Evolutionary conservation across 805 yeast species (phyloP).

Genomic region (Yarrowia alimentaria): DNA sequence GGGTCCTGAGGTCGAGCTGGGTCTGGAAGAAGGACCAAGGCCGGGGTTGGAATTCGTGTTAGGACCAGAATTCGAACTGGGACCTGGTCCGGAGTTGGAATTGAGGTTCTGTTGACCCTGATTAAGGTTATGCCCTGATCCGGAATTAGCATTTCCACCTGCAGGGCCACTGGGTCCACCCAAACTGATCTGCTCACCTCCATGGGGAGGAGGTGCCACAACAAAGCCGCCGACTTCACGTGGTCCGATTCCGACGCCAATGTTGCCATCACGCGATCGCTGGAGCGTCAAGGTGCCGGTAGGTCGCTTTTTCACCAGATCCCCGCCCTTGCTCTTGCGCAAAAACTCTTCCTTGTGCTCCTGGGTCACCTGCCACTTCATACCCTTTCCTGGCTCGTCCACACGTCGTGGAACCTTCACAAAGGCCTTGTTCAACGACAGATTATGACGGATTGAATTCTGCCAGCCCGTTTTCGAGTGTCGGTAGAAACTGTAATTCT

Average conservation of each 20-base stretch:
- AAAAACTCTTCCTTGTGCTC: conserved; percentile 80
- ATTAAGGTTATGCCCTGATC: no score
- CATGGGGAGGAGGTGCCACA: conserved; percentile 21
- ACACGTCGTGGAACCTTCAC: conserved; percentile 95
- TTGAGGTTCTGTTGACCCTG: no score
- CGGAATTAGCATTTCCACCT: no score
- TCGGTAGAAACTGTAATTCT: conserved; percentile 87
- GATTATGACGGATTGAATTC: conserved; percentile 92
- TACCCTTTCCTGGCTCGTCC: conserved; percentile 97
- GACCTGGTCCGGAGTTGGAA: no score
- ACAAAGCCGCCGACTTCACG: conserved; percentile 4
- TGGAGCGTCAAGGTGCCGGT: conserved; percentile 23
- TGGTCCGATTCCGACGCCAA: background rate
- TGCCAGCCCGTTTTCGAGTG: conserved; percentile 97
- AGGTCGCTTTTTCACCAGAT: conserved; percentile 30
- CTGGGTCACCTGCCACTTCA: conserved; percentile 97
- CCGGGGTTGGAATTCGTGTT: no score
- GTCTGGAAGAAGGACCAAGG: no score
- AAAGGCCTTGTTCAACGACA: conserved; percentile 93
- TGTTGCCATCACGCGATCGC: no score
- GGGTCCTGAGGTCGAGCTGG: background rate
- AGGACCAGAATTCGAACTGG: background rate
- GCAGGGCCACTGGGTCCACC: no score
- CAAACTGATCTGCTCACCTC: conserved; percentile 21
- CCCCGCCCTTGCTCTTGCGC: conserved; percentile 72